Base-by-base conservation (phyloP, 164 flowering plant species). In the Echeveria elegans region DNA sequence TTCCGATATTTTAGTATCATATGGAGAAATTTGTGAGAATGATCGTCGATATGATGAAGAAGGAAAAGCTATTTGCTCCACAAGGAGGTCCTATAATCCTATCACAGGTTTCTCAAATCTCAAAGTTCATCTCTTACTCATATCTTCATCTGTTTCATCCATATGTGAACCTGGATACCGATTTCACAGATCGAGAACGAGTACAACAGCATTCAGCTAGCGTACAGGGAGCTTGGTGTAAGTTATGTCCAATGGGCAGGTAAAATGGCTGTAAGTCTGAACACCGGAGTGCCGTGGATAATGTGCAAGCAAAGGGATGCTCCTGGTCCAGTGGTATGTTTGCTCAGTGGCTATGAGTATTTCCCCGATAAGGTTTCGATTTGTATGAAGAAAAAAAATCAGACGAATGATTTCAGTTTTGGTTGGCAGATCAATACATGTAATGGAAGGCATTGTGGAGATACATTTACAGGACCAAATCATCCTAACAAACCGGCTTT, bases 261-360 rank as follows among this genome's bases (percentile, higher is more conserved):
- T 53, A 82, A 72, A 10, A 77, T 90, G 86, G 97, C 96, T 1
- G 53, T 74, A 8, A 71, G 76, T 0, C 32, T 78, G 19, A 72
- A 86, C 10, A 64, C 76, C 10, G 97, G 93, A 3, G 85, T 95
- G 24, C 99, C 97, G 68, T 94, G 99, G 99, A 67, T 91, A 48
- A 94, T 94, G 99, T 94, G 99, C 89, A 94, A 89, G 87, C 94
- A 92, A 65, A 79, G 62, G 67, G 89, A 92, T 78, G 97, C 97
- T 50, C 97, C 97, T 50, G 86, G 69, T 67, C 80, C 85, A 18
- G 86, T 92, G 66, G 98, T 94, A 74, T 68, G 98, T 94, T 73
- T 68, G 80, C 50, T 23, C 19, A 30, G 15, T 50, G 31, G 5
- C 50, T 24, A 26, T 41, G 47, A 16, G 16, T 9, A 9, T n/a